A percentile compares a stretch with the other conserved stretches of the same genome.
These are phyloP conservation scores for Candida rishiriensis DNA, from an alignment of 805 yeast genomes.

Conservation along the genomic window DNA sequence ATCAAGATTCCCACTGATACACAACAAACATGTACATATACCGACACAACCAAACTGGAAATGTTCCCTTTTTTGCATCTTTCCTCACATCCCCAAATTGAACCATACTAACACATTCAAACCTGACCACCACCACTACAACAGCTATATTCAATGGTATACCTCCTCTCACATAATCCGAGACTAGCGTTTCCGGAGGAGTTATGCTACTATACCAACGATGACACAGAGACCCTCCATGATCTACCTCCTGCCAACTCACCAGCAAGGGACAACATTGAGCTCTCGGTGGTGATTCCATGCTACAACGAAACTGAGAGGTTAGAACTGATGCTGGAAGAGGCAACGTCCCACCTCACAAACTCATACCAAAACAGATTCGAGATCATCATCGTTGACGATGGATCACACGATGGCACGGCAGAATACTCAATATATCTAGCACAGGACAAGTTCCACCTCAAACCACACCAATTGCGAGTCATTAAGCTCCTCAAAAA, in stretches of 20 bases:
- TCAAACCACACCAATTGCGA: constrained; percentile 57
- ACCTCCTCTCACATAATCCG: constrained; percentile 59
- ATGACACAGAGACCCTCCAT: constrained; percentile 26
- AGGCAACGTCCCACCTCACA: constrained; percentile 53
- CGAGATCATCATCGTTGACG: constrained; percentile 88
- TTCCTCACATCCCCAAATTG: too few relatives aligned
- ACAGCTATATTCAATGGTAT: constrained; percentile 36
- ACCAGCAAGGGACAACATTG: constrained; percentile 37
- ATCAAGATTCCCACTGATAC: too few relatives aligned
- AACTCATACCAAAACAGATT: constrained; percentile 33
- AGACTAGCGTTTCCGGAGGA: constrained; percentile 52
- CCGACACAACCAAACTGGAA: too few relatives aligned
- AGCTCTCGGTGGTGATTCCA: constrained; percentile 82
- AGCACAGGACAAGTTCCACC: constrained; percentile 43
- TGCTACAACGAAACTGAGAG: constrained; percentile 84
- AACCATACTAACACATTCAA: not conserved
- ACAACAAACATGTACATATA: too few relatives aligned
- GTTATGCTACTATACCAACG: constrained; percentile 47
- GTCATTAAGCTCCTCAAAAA: constrained; percentile 68
- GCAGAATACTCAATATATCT: constrained; percentile 64
- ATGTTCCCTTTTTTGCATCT: too few relatives aligned
- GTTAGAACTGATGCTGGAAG: constrained; percentile 66
- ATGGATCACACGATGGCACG: constrained; percentile 84
- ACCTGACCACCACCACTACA: not conserved
- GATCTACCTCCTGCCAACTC: constrained; percentile 32